A percentile compares a stretch with the other conserved stretches of the same genome.
phyloP scores from a whole-genome alignment of 2,329 filamentous ascomycete genomes.

The Colletotrichum tofieldiae region DNA sequence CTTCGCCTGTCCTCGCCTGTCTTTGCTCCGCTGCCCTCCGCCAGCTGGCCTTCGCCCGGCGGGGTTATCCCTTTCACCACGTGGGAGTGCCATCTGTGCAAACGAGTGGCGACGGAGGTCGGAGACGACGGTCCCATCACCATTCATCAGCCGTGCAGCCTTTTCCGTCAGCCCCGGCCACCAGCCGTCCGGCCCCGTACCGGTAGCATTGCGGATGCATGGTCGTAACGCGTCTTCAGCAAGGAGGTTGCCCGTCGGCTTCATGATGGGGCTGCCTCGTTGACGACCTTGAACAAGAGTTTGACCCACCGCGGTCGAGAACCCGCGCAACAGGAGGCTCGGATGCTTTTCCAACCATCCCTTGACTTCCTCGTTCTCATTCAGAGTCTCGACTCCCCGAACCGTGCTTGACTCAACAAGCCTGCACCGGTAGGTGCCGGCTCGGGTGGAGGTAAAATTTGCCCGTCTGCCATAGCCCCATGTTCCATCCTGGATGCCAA shows the following conservation, averaged over 20 bases:
- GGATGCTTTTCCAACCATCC: neutral
- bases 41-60: conserved; percentile 17
- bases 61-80: conserved; percentile 24
- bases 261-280: conserved; percentile 23
- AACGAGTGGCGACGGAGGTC: neutral
- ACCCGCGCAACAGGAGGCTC: neutral
- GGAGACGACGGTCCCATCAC: conserved; percentile 11
- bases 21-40: neutral
- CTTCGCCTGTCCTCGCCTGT: neutral
- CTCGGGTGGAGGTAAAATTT: conserved; percentile 13
- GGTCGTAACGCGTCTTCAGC: conserved; percentile 16
- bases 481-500: conserved; percentile 15
- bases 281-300: conserved; percentile 6
- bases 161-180: conserved; percentile 24
- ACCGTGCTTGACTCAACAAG: conserved; percentile 26
- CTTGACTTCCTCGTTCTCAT: neutral
- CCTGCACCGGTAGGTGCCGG: conserved; percentile 11
- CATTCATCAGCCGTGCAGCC: neutral
- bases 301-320: conserved; percentile 18
- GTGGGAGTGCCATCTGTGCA: conserved; percentile 18
- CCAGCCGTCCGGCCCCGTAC: conserved; percentile 40
- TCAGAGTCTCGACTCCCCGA: neutral
- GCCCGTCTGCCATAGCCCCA: conserved; percentile 17
- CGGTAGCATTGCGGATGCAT: conserved; percentile 18
- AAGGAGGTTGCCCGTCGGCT: conserved; percentile 10